Evolutionary conservation across 176 grass and related monocot species (phyloP).

Genomic region (Oryza glaberrima): DNA sequence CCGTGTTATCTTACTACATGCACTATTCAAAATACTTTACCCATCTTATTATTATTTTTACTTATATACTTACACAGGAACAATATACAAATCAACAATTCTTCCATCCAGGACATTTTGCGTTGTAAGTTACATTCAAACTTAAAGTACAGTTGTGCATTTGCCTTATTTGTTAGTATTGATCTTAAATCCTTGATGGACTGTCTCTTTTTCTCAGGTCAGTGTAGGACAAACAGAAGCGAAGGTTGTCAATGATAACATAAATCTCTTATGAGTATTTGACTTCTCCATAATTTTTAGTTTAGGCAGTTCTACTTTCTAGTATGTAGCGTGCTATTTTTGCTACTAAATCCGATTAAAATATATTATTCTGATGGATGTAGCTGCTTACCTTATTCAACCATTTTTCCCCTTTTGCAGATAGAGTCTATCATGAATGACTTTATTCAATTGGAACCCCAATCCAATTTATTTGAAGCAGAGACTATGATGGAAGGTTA

Average conservation of each 20-base stretch:
- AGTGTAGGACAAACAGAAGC: conserved; percentile 97
- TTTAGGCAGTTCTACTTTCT: not conserved
- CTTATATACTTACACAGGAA: conserved; percentile 65
- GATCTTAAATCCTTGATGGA: conserved; percentile 16
- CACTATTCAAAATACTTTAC: conserved; percentile 13
- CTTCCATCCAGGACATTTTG: conserved; percentile 98
- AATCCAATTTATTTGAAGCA: conserved; percentile 89
- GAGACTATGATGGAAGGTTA: conserved; percentile 99
- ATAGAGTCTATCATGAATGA: conserved; percentile 98
- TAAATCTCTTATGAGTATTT: conserved; percentile 32
- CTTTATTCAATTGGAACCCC: conserved; percentile 88
- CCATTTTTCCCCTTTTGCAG: conserved; percentile 32
- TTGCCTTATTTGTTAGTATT: conserved; percentile 22
- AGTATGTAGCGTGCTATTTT: conserved; percentile 10
- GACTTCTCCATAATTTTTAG: conserved; percentile 29
- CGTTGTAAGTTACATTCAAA: conserved; percentile 66
- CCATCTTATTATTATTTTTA: conserved; percentile 21
- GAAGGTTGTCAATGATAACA: conserved; percentile 65
- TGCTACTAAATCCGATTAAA: not conserved
- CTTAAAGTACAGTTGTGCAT: conserved; percentile 16
- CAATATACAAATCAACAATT: conserved; percentile 92
- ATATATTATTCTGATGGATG: not conserved
- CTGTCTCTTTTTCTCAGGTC: conserved; percentile 61
- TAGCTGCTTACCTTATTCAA: conserved; percentile 8
- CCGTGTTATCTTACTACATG: conserved; percentile 12